Base-by-base conservation (phyloP, 2,329 filamentous ascomycete species). In the Karstenula rhodostoma region DNA sequence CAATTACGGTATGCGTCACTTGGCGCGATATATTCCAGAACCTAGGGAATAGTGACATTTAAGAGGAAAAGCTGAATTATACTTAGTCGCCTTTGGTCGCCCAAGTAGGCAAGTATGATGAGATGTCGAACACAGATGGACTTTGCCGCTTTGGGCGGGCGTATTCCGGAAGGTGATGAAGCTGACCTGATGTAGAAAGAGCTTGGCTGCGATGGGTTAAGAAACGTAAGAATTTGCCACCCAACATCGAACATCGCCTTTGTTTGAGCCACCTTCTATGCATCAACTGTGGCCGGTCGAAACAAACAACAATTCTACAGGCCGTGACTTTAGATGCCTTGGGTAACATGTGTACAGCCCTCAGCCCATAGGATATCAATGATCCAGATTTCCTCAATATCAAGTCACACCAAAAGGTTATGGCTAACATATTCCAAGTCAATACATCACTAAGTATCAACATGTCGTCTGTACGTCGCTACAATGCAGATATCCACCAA, bases 81-180 rank as follows among this genome's bases (percentile, higher is more conserved):
- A 29, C 4, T 32, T 32, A 9, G 29, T 32, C 29, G 29, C 13
- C 7, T 32, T 15, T 35, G 12, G 25, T 50, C 19, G 50, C 51
- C 53, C n/a, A 47, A 19, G n/a, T 56, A 27, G 29, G 27, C n/a
- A 17, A 54, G 27, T n/a, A 25, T 19, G 17, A 17, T 56, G 17
- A 23, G 19, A 35, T 47, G 29, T 59, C 9, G 50, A 50, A 43
- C 48, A 35, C 60, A 57, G 60, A 50, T 56, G 57, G 56, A 33
- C 60, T 59, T 62, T 56, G 19, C 60, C 57, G 47, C 53, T 42
- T 59, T 62, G 5, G 52, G 29, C 12, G 8, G n/a, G 56, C 10
- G 22, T 42, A 2, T 4, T 22, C 32, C 40, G 19, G 27, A 59
- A 57, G 37, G 47, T 32, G 25, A 46, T 48, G 32, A 27, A 49